Evolutionary conservation across 495 filamentous ascomycete genomes (phyloP).

Genomic region (Poronia punctata): DNA sequence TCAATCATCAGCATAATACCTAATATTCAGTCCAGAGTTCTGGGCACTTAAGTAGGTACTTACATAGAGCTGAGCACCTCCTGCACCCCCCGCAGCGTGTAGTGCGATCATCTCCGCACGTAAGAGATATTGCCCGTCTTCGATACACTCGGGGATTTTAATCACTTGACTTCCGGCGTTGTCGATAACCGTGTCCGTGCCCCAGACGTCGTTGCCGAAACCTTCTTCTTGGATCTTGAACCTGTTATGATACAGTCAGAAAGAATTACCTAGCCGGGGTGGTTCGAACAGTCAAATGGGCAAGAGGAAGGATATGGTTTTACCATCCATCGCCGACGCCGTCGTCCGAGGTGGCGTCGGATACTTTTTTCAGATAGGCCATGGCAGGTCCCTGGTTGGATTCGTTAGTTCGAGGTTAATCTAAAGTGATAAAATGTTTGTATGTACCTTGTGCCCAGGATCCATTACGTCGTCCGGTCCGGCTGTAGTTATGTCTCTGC

Average conservation of each 20-base stretch:
- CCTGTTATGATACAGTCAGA: too few species aligned
- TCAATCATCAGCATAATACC: too few species aligned
- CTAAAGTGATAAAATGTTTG: not conserved
- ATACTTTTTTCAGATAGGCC: constrained; percentile 47
- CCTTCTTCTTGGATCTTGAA: constrained; percentile 36
- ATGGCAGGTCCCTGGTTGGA: constrained; percentile 33
- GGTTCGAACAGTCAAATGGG: too few species aligned
- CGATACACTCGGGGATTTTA: constrained; percentile 38
- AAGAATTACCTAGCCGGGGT: too few species aligned
- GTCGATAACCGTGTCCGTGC: constrained; percentile 36
- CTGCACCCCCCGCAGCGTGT: constrained; percentile 31
- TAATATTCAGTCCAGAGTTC: constrained; percentile 2
- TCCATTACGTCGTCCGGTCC: constrained; percentile 43
- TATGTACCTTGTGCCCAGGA: constrained; percentile 33
- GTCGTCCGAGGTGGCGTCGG: constrained; percentile 34
- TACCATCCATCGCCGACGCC: constrained; percentile 42
- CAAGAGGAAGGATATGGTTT: too few species aligned
- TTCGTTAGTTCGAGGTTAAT: not conserved
- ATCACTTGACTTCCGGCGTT: constrained; percentile 38
- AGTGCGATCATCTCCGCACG: constrained; percentile 47
- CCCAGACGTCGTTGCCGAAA: constrained; percentile 34
- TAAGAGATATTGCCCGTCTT: constrained; percentile 42
- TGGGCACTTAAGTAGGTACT: constrained; percentile 13
- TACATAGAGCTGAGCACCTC: constrained; percentile 47
- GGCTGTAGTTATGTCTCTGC: too few species aligned